Conservation (phyloP, 2,329 filamentous ascomycete species). For the Thermothelomyces thermophilus region DNA sequence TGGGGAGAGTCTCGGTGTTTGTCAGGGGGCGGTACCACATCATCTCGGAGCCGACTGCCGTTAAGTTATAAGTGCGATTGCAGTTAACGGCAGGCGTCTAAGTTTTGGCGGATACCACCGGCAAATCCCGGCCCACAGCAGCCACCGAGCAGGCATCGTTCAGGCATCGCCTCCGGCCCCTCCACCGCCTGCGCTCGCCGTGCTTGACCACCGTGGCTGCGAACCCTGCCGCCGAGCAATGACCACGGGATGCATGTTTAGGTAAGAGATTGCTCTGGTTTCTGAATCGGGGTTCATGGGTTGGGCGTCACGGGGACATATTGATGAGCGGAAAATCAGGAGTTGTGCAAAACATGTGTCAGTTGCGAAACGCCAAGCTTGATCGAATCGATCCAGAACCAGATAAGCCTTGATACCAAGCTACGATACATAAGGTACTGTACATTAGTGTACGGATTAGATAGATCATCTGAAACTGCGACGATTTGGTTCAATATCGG, state of each 20-base stretch:
- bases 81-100: conserved; percentile 20
- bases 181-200: no score
- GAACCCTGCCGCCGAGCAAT: background rate
- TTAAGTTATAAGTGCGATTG: conserved; percentile 23
- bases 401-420: no score
- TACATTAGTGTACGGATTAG: no score
- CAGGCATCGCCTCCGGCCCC: no score
- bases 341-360: no score
- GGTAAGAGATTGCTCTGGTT: conserved; percentile 10
- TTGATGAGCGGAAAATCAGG: background rate
- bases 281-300: no score
- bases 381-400: no score
- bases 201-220: no score
- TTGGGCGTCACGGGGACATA: conserved; percentile 1
- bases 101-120: conserved; percentile 15
- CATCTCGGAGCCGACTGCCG: conserved; percentile 18
- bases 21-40: conserved; percentile 2
- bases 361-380: no score
- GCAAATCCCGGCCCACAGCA: conserved; percentile 14
- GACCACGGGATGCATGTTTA: conserved; percentile 12
- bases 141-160: background rate
- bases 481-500: no score
- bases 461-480: no score
- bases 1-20: background rate
- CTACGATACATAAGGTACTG: no score